These are phyloP conservation scores for Colletotrichum somersetense DNA, from an alignment of 2,329 filamentous ascomycete species.

Conservation along the genomic window DNA sequence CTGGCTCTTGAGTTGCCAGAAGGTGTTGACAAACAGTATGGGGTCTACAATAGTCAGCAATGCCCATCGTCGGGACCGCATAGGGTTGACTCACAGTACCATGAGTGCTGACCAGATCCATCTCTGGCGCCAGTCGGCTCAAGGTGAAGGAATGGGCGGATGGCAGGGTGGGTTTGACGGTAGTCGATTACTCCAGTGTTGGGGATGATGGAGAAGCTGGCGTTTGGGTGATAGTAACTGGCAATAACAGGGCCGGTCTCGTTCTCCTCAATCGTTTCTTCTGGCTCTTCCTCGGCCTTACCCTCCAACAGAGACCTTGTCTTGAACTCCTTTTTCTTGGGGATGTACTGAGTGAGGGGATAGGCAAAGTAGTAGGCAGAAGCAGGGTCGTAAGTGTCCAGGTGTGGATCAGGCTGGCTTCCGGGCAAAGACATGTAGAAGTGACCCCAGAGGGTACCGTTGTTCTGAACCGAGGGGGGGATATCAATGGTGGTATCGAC, in stretches of 20 bases:
- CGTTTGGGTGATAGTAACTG: conserved; percentile 95
- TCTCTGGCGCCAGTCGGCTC: conserved; percentile 87
- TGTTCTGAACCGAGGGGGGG: conserved; percentile 85
- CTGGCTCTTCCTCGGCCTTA: conserved; percentile 60
- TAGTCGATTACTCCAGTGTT: conserved; percentile 79
- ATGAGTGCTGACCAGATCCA: conserved; percentile 85
- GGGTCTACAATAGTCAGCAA: conserved; percentile 65
- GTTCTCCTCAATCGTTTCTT: conserved; percentile 65
- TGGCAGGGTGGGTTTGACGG: conserved; percentile 76
- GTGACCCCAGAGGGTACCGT: conserved; percentile 94
- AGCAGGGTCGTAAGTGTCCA: conserved; percentile 77
- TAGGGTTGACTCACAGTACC: conserved; percentile 74
- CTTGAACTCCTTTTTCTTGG: conserved; percentile 91
- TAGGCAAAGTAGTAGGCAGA: conserved; percentile 87
- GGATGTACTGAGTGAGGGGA: conserved; percentile 88
- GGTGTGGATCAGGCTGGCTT: conserved; percentile 79
- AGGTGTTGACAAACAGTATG: conserved; percentile 91
- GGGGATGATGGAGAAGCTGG: conserved; percentile 88
- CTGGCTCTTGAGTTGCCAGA: conserved; percentile 93
- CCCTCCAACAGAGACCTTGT: conserved; percentile 85
- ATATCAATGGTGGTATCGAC: conserved; percentile 83
- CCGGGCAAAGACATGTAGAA: conserved; percentile 89
- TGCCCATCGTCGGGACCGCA: background rate
- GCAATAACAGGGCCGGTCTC: conserved; percentile 76
- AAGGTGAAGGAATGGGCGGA: conserved; percentile 82